phyloP scores from a whole-genome alignment of 192 early-diverging fungal species.

The Podila clonocystis region DNA sequence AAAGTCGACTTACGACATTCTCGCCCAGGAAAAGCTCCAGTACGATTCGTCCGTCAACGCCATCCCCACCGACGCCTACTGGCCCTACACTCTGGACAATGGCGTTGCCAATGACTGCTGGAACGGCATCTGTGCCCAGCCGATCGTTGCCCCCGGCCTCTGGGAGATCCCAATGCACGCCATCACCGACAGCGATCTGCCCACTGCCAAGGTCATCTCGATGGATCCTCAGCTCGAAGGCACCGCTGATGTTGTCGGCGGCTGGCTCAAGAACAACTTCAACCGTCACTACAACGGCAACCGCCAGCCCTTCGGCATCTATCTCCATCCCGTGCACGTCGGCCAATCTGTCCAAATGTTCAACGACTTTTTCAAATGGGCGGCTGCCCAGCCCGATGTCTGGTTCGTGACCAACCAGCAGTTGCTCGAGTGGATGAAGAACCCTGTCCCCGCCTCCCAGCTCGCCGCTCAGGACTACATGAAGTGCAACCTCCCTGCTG shows the following conservation, averaged over 20 bases:
- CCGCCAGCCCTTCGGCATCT: conserved; percentile 60
- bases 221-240: conserved; percentile 63
- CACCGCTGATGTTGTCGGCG: conserved; percentile 46
- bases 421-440: conserved; percentile 77
- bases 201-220: conserved; percentile 36
- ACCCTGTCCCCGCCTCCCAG: conserved; percentile 74
- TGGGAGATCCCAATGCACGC: conserved; percentile 73
- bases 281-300: conserved; percentile 57
- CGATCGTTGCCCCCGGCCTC: conserved; percentile 58
- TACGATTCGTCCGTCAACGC: conserved; percentile 67
- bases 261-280: conserved; percentile 62
- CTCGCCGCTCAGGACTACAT: conserved; percentile 71
- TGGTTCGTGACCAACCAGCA: conserved; percentile 77
- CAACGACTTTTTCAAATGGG: conserved; percentile 60
- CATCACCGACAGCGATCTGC: conserved; percentile 46
- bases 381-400: conserved; percentile 65
- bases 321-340: conserved; percentile 52
- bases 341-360: conserved; percentile 32
- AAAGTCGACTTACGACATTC: conserved; percentile 45
- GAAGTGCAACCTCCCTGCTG: conserved; percentile 61
- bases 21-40: conserved; percentile 54
- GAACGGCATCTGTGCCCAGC: conserved; percentile 55
- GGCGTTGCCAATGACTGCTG: conserved; percentile 67
- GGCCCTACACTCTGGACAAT: conserved; percentile 75
- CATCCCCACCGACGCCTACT: conserved; percentile 55